Percentiles rank a stretch among this genome's conserved stretches.
These are phyloP conservation scores for Solanum microdontum DNA, from an alignment of 257 asterid species.

Conservation along the genomic window DNA sequence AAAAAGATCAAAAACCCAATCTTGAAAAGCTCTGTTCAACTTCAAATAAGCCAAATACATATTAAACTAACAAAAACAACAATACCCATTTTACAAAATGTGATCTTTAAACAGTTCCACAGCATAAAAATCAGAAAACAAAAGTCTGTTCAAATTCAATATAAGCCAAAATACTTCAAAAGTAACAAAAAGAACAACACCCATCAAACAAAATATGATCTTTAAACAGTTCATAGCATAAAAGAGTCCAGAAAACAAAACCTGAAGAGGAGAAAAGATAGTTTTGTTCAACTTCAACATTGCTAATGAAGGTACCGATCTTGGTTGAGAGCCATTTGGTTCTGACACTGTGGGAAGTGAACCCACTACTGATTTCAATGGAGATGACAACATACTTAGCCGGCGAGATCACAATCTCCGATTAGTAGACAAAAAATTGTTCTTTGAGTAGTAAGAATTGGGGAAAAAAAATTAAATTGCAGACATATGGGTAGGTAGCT, in stretches of 20 bases:
- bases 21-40: background rate
- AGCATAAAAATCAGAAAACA: background rate
- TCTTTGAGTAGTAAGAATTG: background rate
- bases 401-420: constrained; percentile 21
- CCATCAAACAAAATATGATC: background rate
- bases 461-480: background rate
- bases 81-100: background rate
- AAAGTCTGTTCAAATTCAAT: background rate
- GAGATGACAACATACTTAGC: constrained; percentile 13
- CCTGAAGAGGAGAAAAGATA: constrained; percentile 11
- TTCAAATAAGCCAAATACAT: background rate
- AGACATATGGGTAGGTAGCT: too few relatives aligned
- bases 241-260: background rate
- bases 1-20: background rate
- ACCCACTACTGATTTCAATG: constrained; percentile 12
- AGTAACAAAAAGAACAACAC: background rate
- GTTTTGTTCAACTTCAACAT: background rate
- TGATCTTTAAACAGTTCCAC: background rate
- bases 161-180: background rate
- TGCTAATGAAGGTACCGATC: background rate
- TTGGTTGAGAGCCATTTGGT: constrained; percentile 9
- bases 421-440: background rate
- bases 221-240: too few relatives aligned
- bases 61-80: background rate
- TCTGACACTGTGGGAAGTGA: constrained; percentile 15